Evolutionary conservation across 495 filamentous ascomycete genomes (phyloP).

Genomic region (Neurospora hispaniola): DNA sequence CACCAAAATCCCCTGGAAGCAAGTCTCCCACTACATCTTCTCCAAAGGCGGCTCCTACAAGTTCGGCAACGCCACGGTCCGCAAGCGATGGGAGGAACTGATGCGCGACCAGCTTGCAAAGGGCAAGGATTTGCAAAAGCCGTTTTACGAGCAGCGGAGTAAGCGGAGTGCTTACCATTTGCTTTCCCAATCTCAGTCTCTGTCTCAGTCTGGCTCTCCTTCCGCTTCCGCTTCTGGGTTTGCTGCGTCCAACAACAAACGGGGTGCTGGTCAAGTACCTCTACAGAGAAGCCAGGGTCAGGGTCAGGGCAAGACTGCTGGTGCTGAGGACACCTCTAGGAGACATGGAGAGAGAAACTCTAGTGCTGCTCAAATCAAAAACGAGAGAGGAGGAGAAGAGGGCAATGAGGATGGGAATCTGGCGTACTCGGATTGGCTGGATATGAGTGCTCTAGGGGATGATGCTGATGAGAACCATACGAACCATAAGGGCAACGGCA

Average conservation of each 20-base stretch:
- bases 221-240: neutral
- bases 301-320: no score
- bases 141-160: conserved; percentile 9
- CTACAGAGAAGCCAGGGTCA: no score
- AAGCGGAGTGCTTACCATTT: neutral
- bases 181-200: neutral
- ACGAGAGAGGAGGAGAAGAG: no score
- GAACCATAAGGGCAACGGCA: no score
- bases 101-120: conserved; percentile 10
- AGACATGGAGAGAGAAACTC: no score
- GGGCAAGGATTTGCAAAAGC: conserved; percentile 4
- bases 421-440: neutral
- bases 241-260: neutral
- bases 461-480: neutral
- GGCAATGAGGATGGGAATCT: no score
- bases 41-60: conserved; percentile 64
- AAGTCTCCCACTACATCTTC: conserved; percentile 62
- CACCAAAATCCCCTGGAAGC: conserved; percentile 70
- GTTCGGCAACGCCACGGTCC: conserved; percentile 80
- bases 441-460: neutral
- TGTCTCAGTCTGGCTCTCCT: no score
- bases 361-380: no score
- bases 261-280: no score
- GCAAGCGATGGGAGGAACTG: conserved; percentile 66
- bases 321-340: no score